Evolutionary conservation across 441 rosid species (phyloP).

Genomic region (Populus hybrid): DNA sequence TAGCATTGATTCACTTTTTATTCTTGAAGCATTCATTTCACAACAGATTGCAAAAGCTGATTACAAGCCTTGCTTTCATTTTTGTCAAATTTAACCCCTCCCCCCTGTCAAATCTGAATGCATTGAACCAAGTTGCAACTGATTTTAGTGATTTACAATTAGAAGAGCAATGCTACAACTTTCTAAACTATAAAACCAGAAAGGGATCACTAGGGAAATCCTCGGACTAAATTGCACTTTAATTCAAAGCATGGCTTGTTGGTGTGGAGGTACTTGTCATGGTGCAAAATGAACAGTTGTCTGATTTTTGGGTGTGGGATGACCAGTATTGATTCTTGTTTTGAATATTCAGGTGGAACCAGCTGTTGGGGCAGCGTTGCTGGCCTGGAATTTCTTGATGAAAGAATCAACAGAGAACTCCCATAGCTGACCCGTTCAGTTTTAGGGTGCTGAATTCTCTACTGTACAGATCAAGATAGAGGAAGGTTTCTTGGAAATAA

Average conservation of each 20-base stretch:
- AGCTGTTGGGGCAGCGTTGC: constrained; percentile 62
- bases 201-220: background rate
- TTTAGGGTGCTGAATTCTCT: background rate
- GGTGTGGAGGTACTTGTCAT: background rate
- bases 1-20: constrained; percentile 9
- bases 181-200: background rate
- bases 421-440: constrained; percentile 3
- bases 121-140: background rate
- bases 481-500: background rate
- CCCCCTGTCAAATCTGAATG: background rate
- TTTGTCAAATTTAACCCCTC: background rate
- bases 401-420: constrained; percentile 3
- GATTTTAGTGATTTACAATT: background rate
- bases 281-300: background rate
- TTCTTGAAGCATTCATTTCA: background rate
- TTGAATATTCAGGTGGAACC: constrained; percentile 52
- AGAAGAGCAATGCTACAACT: background rate
- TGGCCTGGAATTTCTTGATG: constrained; percentile 42
- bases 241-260: background rate
- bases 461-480: background rate
- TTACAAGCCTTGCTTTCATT: background rate
- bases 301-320: background rate
- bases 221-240: background rate
- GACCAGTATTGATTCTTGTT: background rate
- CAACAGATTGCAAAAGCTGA: background rate